Conservation (phyloP, 805 yeast genomes). For the Lachancea sp. region DNA sequence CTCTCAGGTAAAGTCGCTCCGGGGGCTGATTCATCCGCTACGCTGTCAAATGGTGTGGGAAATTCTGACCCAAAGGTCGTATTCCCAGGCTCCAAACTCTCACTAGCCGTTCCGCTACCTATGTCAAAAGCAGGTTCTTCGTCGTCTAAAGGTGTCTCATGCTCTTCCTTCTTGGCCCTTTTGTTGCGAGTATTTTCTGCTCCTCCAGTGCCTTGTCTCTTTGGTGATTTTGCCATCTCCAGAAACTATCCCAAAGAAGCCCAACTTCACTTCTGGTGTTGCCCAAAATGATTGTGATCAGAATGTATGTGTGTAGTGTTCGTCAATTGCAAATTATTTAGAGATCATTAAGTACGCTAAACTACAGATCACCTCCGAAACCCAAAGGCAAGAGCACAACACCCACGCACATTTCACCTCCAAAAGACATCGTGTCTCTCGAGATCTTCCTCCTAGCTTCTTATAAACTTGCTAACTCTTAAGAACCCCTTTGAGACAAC, state of each 20-base stretch:
- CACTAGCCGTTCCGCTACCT: constrained; percentile 11
- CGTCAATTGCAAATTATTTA: too few species aligned
- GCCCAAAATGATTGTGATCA: too few species aligned
- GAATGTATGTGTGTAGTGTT: too few species aligned
- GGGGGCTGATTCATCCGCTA: constrained; percentile 9
- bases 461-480: too few species aligned
- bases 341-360: too few species aligned
- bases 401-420: too few species aligned
- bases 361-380: too few species aligned
- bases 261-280: not conserved
- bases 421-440: too few species aligned
- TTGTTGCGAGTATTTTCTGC: constrained; percentile 12
- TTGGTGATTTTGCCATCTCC: constrained; percentile 17
- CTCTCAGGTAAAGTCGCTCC: constrained; percentile 19
- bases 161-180: constrained; percentile 13
- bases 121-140: constrained; percentile 23
- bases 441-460: too few species aligned
- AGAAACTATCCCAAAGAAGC: too few species aligned
- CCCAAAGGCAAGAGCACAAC: too few species aligned
- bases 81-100: constrained; percentile 9
- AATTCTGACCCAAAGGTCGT: constrained; percentile 11
- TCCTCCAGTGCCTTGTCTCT: constrained; percentile 14
- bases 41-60: constrained; percentile 19
- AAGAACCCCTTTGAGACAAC: too few species aligned
- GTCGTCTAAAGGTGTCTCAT: constrained; percentile 11